Conservation (phyloP, 805 yeast genomes). For the Kodamaea hsintzibuensis region DNA sequence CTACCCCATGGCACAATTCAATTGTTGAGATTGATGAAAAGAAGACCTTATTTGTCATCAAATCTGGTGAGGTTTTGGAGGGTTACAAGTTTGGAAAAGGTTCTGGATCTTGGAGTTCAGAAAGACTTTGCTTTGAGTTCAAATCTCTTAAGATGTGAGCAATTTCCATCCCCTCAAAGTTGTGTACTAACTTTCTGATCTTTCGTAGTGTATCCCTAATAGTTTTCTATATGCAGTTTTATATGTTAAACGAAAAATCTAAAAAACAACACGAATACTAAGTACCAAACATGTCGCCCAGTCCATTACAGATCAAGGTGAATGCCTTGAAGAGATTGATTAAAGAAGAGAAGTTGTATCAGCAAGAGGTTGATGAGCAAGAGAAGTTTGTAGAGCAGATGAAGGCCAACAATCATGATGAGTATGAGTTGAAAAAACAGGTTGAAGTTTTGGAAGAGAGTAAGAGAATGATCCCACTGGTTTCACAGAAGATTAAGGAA, state of each 20-base stretch:
- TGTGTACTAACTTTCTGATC: too few species aligned
- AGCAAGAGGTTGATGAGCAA: constrained; percentile 59
- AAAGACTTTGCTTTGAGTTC: constrained; percentile 12
- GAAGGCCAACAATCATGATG: constrained; percentile 51
- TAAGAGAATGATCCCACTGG: constrained; percentile 35
- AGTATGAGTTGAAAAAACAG: constrained; percentile 61
- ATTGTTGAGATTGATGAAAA: constrained; percentile 44
- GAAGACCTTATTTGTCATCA: constrained; percentile 25
- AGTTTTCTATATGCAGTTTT: constrained; percentile 9
- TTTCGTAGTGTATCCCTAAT: too few species aligned
- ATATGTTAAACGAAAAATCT: neutral
- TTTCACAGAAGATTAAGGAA: constrained; percentile 17
- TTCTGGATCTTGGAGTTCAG: constrained; percentile 26
- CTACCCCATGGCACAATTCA: constrained; percentile 68
- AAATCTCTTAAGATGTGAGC: constrained; percentile 6
- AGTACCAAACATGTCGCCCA: constrained; percentile 61
- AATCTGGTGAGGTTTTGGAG: constrained; percentile 15
- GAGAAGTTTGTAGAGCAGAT: constrained; percentile 47
- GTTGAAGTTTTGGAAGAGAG: constrained; percentile 39
- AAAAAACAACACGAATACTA: neutral
- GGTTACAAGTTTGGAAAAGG: constrained; percentile 15
- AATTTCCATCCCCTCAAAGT: too few species aligned
- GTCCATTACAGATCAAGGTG: constrained; percentile 67
- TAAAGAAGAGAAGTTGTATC: constrained; percentile 65
- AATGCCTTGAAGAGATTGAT: constrained; percentile 67